Conservation (phyloP, 2,329 filamentous ascomycete genomes). For the Scedosporium aurantiacum region DNA sequence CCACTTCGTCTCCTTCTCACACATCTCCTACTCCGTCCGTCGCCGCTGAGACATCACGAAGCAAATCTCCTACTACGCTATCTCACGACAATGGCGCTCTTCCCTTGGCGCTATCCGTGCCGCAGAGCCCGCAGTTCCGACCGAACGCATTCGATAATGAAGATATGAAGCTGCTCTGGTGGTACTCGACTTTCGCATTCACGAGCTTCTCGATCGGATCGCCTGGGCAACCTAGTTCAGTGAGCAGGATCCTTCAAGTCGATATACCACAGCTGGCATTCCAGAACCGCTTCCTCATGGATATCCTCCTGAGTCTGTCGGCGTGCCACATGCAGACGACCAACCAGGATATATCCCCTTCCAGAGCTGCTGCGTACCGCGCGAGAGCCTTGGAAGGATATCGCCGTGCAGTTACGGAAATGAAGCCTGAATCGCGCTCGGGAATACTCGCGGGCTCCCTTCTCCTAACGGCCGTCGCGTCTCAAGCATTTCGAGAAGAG, state of each 20-base stretch:
- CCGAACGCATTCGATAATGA: slow-evolving; percentile 22
- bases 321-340: slow-evolving; percentile 36
- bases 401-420: slow-evolving; percentile 36
- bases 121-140: slow-evolving; percentile 10
- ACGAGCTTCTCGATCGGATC: slow-evolving; percentile 31
- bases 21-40: neutral
- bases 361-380: slow-evolving; percentile 32
- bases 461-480: slow-evolving; percentile 38
- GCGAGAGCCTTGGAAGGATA: slow-evolving; percentile 39
- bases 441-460: slow-evolving; percentile 42
- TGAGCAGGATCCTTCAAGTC: slow-evolving; percentile 33
- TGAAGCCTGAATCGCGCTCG: slow-evolving; percentile 32
- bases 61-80: neutral
- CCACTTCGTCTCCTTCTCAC: slow-evolving; percentile 5
- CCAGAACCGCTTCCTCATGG: slow-evolving; percentile 41
- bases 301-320: slow-evolving; percentile 40
- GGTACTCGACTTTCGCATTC: slow-evolving; percentile 37
- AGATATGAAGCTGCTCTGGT: slow-evolving; percentile 46
- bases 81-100: neutral
- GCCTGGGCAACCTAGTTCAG: slow-evolving; percentile 19
- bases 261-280: slow-evolving; percentile 40
- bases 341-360: slow-evolving; percentile 25
- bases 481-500: slow-evolving; percentile 38
- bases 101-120: neutral
- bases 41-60: neutral